A percentile compares a stretch with the other conserved stretches of the same genome.
These are phyloP conservation scores for Phytophthora hibernalis DNA, from an alignment of 352 stramenopile genomes.

Conservation along the genomic window DNA sequence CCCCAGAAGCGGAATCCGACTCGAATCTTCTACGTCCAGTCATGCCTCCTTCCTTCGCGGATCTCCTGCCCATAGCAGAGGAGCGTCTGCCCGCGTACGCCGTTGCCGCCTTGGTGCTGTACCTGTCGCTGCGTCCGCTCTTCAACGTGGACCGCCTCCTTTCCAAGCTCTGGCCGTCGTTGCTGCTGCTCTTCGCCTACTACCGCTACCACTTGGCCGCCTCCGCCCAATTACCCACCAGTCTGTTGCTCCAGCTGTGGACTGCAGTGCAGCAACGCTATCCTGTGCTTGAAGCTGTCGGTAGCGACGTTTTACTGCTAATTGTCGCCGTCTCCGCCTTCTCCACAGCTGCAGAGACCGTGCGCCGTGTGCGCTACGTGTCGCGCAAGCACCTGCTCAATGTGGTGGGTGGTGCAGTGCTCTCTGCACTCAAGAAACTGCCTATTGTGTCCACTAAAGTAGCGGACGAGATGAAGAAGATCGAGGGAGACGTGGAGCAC, in stretches of 20 bases:
- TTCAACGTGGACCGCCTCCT: conserved; percentile 77
- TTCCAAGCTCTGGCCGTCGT: conserved; percentile 58
- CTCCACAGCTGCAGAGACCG: conserved; percentile 34
- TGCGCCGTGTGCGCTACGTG: conserved; percentile 75
- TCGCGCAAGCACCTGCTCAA: conserved; percentile 83
- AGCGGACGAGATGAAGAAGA: conserved; percentile 77
- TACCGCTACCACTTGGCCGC: conserved; percentile 53
- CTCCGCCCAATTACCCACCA: conserved; percentile 21
- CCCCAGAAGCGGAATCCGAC: no score
- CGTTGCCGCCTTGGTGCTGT: conserved; percentile 52
- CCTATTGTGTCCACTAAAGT: conserved; percentile 65
- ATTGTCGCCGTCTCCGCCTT: conserved; percentile 37
- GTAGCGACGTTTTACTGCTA: conserved; percentile 46
- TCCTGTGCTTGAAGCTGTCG: conserved; percentile 46
- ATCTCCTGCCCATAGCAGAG: conserved; percentile 35
- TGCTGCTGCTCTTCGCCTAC: conserved; percentile 57
- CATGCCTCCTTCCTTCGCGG: conserved; percentile 31
- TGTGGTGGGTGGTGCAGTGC: conserved; percentile 55
- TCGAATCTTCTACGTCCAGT: not conserved
- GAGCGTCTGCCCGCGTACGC: conserved; percentile 42
- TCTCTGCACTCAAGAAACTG: conserved; percentile 63
- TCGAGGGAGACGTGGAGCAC: conserved; percentile 78
- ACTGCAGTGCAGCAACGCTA: conserved; percentile 19
- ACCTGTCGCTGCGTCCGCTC: conserved; percentile 67
- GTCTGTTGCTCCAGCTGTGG: conserved; percentile 49